Conservation (phyloP, 2,329 filamentous ascomycete genomes). For the Aspergillus ochraceus region DNA sequence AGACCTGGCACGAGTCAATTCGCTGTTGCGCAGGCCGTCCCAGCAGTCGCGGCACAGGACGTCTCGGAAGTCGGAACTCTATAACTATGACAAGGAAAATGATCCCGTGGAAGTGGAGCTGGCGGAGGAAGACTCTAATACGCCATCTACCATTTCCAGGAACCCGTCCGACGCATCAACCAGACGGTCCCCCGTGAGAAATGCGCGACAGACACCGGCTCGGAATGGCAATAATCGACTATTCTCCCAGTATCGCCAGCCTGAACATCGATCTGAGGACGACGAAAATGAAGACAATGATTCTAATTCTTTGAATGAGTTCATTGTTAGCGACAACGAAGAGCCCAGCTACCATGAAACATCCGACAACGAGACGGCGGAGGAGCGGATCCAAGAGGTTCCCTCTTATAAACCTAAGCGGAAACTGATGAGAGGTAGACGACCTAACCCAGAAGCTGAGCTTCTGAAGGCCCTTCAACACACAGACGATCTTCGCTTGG, state of each 20-base stretch:
- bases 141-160: constrained; percentile 15
- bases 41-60: constrained; percentile 23
- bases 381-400: constrained; percentile 19
- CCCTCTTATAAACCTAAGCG: constrained; percentile 26
- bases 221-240: constrained; percentile 12
- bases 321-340: constrained; percentile 43
- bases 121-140: constrained; percentile 14
- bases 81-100: constrained; percentile 38
- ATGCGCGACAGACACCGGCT: constrained; percentile 6
- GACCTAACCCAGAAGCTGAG: constrained; percentile 22
- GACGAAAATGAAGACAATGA: constrained; percentile 30
- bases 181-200: constrained; percentile 21
- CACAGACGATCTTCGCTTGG: constrained; percentile 18
- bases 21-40: constrained; percentile 31
- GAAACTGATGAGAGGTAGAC: constrained; percentile 37
- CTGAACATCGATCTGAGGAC: constrained; percentile 21
- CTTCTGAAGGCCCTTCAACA: constrained; percentile 15
- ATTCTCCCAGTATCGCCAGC: constrained; percentile 21
- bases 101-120: constrained; percentile 29
- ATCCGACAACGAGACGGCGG: constrained; percentile 30
- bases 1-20: constrained; percentile 34
- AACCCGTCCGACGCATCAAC: constrained; percentile 22
- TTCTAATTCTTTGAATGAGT: constrained; percentile 41
- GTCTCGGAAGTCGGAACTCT: constrained; percentile 27
- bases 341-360: constrained; percentile 37